Base-by-base conservation (phyloP, 129 eudicot genomes). In the Erigeron canadensis region DNA sequence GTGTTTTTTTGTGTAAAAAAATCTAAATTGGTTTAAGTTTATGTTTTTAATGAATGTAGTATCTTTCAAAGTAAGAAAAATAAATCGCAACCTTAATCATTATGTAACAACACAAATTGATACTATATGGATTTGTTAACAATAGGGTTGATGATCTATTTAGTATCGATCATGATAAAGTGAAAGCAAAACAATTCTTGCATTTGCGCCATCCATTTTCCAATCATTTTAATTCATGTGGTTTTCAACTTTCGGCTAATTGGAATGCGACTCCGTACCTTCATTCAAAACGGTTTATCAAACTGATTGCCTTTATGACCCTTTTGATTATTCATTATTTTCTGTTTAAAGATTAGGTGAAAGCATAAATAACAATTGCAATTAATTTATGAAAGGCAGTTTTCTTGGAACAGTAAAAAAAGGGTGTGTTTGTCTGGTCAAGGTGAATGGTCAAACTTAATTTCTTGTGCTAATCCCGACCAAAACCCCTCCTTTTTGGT, bases 381-480 rank as follows among this genome's bases (percentile, higher is more conserved):
- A 54, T 54, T 43, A 70, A 70, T 70, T 54, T 50, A 61, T 37
- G 64, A 65, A 63, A 63, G 43, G 71, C 55, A 62, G 70, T 73
- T 73, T 39, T 64, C 56, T 74, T 74, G 71, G 64, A 74, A 74
- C 63, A 40, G 78, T 74, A 64, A 74, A 74, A 56, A 39, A 47
- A 74, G 38, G 71, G 37, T 40, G 70, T 8, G 71, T 74, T 74
- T 74, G 79, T 74, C 72, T 65, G 79, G 55, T 59, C 50, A 70
- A 65, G 21, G 75, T 58, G 7, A 43, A 41, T 74, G 79, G 79
- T 74, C 79, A 74, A 74, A 65, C 79, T 66, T 74, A 74, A 74
- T 65, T 74, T 65, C 69, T 57, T 74, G 79, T 74, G 79, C 79
- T 74, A 74, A 74, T 74, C 79, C 79, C 72, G 72, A 74, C 79